These are phyloP conservation scores for Thelonectria discophora DNA, from an alignment of 2,329 filamentous ascomycete species.

Conservation along the genomic window DNA sequence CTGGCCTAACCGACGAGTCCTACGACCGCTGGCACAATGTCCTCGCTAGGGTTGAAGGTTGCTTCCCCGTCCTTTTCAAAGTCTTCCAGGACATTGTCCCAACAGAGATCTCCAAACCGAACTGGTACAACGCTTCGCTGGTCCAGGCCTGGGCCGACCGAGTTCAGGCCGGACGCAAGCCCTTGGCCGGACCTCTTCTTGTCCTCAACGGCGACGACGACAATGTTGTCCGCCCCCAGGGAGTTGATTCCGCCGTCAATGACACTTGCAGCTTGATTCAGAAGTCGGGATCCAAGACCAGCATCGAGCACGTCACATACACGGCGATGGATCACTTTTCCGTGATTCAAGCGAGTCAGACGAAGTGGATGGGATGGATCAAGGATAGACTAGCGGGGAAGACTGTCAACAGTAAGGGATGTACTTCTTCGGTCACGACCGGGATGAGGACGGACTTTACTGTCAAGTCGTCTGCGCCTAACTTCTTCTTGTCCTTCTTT, in stretches of 20 bases:
- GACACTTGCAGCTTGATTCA: conserved; percentile 2
- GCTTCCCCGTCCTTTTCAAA: conserved; percentile 21
- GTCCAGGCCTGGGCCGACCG: neutral
- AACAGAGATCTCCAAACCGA: neutral
- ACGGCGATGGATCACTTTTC: conserved; percentile 29
- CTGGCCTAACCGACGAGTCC: conserved; percentile 15
- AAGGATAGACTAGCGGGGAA: conserved; percentile 24
- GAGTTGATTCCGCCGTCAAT: conserved; percentile 12
- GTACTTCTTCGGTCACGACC: neutral
- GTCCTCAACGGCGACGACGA: neutral
- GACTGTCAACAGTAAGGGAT: neutral
- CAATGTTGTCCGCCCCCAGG: conserved; percentile 19
- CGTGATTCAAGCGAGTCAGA: conserved; percentile 26
- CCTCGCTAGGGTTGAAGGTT: conserved; percentile 19
- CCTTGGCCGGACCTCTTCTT: neutral
- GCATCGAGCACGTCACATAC: conserved; percentile 10
- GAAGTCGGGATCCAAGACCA: neutral
- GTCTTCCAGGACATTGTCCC: conserved; percentile 6
- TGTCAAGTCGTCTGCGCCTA: neutral
- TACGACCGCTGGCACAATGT: conserved; percentile 32
- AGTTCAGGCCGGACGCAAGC: neutral
- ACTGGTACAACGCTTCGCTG: neutral
- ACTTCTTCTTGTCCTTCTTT: neutral
- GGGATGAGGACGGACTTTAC: neutral
- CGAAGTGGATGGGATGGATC: conserved; percentile 29